Base-by-base conservation (phyloP, 2,329 filamentous ascomycete species). In the Aspergillus novofumigatus region DNA sequence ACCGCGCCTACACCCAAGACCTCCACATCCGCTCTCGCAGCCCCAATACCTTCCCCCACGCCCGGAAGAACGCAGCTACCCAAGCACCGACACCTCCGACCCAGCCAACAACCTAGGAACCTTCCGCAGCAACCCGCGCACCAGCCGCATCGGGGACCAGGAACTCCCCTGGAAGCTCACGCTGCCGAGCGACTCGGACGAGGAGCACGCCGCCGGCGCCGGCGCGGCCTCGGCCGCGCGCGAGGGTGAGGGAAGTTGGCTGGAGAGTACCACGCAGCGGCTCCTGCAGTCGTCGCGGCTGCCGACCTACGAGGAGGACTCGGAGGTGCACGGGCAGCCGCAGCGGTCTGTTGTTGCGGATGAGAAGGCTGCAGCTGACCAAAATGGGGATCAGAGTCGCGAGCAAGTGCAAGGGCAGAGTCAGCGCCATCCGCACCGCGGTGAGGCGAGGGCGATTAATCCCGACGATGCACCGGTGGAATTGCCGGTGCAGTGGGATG, bases 1-100 rank as follows among this genome's bases (percentile, higher is more conserved):
- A 59, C 3, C 58, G 58, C 35, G 61, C 57, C 7, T 71, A 73
- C 58, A 67, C 72, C 6, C 61, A 69, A 49, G 64, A 73, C 28
- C 62, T 75, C 4, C 70, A 73, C 51, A 62, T 74, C 53, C 70
- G 72, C 25, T 75, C 72, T 20, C 70, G 74, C 28, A 74, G 70
- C 52, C 73, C 73, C 6, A 67, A 63, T 25, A 54, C 67, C 9
- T 64, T 67, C 8, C 67, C 20, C 65, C 65, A 26, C 59, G 61
- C 11, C 63, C 64, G 1, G 62, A 68, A 29, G 65, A 69, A 47
- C 55, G 65, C 17, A 20, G 60, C 4, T 63, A 62, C 32, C 60
- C 65, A 9, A 64, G 57, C 35, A 59, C 58, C 28, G 65, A 68
- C 47, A 51, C 56, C 44, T 61, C 65, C 4, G 66, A 65, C 53